Base-by-base conservation (phyloP, 2,329 filamentous ascomycete species). In the Cordyceps militaris region DNA sequence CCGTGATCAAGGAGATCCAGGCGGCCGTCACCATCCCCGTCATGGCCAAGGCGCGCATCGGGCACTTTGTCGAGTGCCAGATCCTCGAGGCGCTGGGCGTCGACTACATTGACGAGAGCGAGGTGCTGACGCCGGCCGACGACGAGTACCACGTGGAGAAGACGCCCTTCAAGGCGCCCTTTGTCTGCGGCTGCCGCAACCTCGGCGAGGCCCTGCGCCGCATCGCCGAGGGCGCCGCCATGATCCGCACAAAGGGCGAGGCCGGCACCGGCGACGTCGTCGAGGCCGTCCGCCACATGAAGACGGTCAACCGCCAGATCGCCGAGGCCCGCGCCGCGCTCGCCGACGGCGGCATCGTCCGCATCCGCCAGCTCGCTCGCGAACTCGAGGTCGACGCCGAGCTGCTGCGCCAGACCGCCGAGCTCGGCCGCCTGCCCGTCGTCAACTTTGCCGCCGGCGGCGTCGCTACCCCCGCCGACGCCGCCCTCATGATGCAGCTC, bases 401-500 rank as follows among this genome's bases (percentile, higher is more conserved):
- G 9, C 79, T 99, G 61, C 82, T 99, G 34, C 88, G 86, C 72
- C 85, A 96, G 79, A 93, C 90, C 0, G 93, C 91, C 1, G 85
- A 91, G 78, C 80, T 95, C 63, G 91, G 91, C 44, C 82, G 94
- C 52, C 79, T 99, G 56, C 94, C 94, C 2, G 93, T 97, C 0
- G 94, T 99, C 63, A 97, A 97, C 80, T 97, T 99, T 66, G 94
- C 94, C 0, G 94, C 94, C 3, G 94, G 94, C n/a, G 94, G 94
- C 59, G 89, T 99, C n/a, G 94, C 94, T n/a, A 99, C 94, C 1
- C 94, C 94, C 0, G 94, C 94, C 0, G 94, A 99, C 74, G 94
- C 94, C 0, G 94, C 94, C 2, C 79, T 99, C 60, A 76, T 99
- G 93, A 99, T 99, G 94, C 93, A 97, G 80, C 79, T 99, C 63